These are phyloP conservation scores for Fusarium fracticaudum DNA, from an alignment of 2,329 filamentous ascomycete genomes.

Conservation along the genomic window DNA sequence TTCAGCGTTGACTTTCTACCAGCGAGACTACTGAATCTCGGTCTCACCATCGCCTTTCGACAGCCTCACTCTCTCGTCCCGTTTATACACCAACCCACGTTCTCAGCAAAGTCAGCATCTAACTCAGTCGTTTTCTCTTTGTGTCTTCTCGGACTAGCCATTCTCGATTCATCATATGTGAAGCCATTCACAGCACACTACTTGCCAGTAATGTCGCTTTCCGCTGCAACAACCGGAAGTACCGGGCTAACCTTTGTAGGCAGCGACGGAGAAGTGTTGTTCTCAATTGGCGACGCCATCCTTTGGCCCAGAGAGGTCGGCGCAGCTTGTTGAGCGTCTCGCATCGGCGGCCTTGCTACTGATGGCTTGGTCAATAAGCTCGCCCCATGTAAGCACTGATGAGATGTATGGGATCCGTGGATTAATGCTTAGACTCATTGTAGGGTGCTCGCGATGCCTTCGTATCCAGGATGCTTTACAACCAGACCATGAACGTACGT, in stretches of 20 bases:
- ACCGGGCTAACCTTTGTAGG: background rate
- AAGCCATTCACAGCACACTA: background rate
- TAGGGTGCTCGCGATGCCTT: background rate
- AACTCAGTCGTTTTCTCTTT: background rate
- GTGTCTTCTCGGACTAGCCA: background rate
- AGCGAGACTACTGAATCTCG: background rate
- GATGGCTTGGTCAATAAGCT: conserved; percentile 4
- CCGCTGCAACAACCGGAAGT: no score
- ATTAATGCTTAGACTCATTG: no score
- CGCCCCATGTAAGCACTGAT: no score
- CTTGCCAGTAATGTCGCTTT: background rate
- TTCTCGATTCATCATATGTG: background rate
- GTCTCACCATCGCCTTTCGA: conserved; percentile 1
- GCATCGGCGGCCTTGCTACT: background rate
- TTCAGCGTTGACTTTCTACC: background rate
- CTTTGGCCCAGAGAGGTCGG: background rate
- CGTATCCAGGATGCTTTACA: background rate
- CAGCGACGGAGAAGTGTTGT: background rate
- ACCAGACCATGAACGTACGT: background rate
- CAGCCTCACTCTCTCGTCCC: background rate
- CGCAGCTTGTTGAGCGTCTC: background rate
- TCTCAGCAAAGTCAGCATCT: background rate
- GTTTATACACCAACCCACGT: conserved; percentile 5
- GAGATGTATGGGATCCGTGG: no score
- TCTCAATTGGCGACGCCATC: background rate